Evolutionary conservation across 2,329 filamentous ascomycete species (phyloP), one percentile per base, ranked within the genome.

Genomic region (Alternaria incomplexa): DNA sequence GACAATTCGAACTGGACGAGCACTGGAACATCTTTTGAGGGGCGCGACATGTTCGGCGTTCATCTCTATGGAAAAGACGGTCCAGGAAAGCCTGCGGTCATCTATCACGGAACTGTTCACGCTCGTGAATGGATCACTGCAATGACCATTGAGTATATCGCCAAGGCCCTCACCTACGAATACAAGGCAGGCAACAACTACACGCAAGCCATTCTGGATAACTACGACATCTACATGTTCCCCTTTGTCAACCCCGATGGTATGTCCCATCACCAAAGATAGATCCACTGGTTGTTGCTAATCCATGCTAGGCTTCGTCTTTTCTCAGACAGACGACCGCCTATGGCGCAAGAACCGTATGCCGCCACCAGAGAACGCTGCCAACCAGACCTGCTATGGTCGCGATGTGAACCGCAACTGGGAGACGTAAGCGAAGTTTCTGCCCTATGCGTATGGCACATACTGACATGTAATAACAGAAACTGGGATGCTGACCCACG

Each of bases 141-240:
- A 8, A 85, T 87, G 61, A 65, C 66, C 6, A 50, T 76, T 10
- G 75, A 78, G 52, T 78, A 77, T 32, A 64, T 78, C 7, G 65
- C 73, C 4, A 68, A 72, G 30, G 68, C 75, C 53, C 66, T 78
- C 5, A 54, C 78, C 20, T 62, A 70, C 22, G 71, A 71, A 20
- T 78, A 76, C 64, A 72, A 69, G 26, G 60, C 65, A 12, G 68
- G 73, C 11, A 64, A 76, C 54, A 70, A 72, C 17, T 53, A 69
- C 8, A 73, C 84, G 43, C 81, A 72, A 56, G 46, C 66, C 5
- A 68, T 75, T 47, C 57, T 77, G 36, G 63, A 77, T 56, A 70
- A 61, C 6, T 78, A 75, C 48, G 74, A 78, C 55, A 76, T 78
- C 56, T 78, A 73, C 58, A 75, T 77, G 13, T 69, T 77, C 26